Evolutionary conservation across 1,284 basidiomycete species (phyloP).

Genomic region (Ustilago loliicola): DNA sequence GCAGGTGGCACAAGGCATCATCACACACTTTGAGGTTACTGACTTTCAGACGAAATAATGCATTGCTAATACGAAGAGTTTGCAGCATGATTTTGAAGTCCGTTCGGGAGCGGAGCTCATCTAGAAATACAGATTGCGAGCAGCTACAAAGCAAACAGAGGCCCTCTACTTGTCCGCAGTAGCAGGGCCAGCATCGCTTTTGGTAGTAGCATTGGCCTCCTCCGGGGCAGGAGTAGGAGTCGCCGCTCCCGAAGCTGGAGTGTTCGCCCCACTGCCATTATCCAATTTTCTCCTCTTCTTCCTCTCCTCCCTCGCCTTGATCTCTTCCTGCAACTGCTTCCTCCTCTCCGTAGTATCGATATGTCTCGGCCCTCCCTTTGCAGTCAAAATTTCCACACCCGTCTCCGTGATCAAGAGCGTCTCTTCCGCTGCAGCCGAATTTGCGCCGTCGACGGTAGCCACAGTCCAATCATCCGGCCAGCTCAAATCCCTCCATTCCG

Average conservation of each 20-base stretch:
- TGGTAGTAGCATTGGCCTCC: slow-evolving; percentile 40
- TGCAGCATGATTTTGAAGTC: too few relatives aligned
- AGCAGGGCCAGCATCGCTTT: slow-evolving; percentile 22
- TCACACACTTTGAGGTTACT: too few relatives aligned
- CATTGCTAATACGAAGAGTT: too few relatives aligned
- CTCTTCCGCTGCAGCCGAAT: slow-evolving; percentile 68
- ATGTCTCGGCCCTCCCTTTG: slow-evolving; percentile 60
- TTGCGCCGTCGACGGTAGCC: slow-evolving; percentile 62
- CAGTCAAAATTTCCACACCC: slow-evolving; percentile 69
- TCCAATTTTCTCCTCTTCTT: slow-evolving; percentile 50
- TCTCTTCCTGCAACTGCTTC: slow-evolving; percentile 40
- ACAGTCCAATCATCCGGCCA: slow-evolving; percentile 71
- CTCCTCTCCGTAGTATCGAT: slow-evolving; percentile 66
- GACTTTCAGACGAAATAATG: too few relatives aligned
- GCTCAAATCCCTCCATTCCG: slow-evolving; percentile 60
- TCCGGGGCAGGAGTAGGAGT: slow-evolving; percentile 41
- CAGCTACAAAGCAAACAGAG: background rate
- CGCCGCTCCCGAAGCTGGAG: slow-evolving; percentile 34
- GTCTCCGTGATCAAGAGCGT: slow-evolving; percentile 67
- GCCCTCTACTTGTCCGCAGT: slow-evolving; percentile 5
- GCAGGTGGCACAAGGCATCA: too few relatives aligned
- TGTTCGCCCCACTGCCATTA: slow-evolving; percentile 17
- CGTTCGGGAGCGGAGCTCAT: background rate
- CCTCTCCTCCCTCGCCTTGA: slow-evolving; percentile 40
- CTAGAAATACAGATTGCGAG: slow-evolving; percentile 18